These are phyloP conservation scores for Lentinula edodes DNA, from an alignment of 768 basidiomycete species.

Conservation along the genomic window DNA sequence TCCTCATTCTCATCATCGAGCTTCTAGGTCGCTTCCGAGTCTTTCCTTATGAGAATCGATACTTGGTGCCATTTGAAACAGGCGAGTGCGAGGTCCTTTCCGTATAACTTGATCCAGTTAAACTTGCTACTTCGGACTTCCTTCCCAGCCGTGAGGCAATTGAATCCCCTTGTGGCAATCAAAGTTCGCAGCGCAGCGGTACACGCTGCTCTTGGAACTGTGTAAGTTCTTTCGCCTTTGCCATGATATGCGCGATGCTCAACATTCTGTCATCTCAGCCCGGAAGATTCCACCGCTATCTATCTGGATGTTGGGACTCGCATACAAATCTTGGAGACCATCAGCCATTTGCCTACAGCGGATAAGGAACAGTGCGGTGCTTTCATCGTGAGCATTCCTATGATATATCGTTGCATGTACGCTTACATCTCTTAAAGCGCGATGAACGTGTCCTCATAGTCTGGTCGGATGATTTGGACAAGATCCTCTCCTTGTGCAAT, in stretches of 20 bases:
- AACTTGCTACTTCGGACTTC: not conserved
- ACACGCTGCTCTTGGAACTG: slow-evolving; percentile 67
- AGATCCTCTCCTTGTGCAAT: slow-evolving; percentile 64
- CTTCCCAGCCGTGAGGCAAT: slow-evolving; percentile 48
- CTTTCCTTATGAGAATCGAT: slow-evolving; percentile 84
- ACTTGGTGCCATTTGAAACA: slow-evolving; percentile 75
- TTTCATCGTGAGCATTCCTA: slow-evolving; percentile 57
- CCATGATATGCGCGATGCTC: slow-evolving; percentile 6
- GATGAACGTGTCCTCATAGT: slow-evolving; percentile 79
- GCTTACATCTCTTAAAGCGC: slow-evolving; percentile 39
- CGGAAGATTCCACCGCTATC: slow-evolving; percentile 55
- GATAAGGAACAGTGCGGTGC: slow-evolving; percentile 92
- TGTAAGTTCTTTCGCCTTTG: slow-evolving; percentile 41
- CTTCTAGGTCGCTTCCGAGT: slow-evolving; percentile 50
- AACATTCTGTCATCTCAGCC: slow-evolving; percentile 25
- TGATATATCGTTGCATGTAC: not conserved
- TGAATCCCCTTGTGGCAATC: slow-evolving; percentile 84
- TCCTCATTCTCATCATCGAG: not conserved
- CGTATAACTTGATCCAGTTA: not conserved
- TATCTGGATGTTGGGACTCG: slow-evolving; percentile 77
- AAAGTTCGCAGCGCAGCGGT: slow-evolving; percentile 77
- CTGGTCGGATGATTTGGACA: slow-evolving; percentile 82
- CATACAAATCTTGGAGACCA: slow-evolving; percentile 78
- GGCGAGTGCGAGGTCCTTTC: not conserved
- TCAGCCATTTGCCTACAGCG: slow-evolving; percentile 61